These are phyloP conservation scores for Chrysophaeum taylorii DNA, from an alignment of 352 stramenopile species.

Conservation along the genomic window DNA sequence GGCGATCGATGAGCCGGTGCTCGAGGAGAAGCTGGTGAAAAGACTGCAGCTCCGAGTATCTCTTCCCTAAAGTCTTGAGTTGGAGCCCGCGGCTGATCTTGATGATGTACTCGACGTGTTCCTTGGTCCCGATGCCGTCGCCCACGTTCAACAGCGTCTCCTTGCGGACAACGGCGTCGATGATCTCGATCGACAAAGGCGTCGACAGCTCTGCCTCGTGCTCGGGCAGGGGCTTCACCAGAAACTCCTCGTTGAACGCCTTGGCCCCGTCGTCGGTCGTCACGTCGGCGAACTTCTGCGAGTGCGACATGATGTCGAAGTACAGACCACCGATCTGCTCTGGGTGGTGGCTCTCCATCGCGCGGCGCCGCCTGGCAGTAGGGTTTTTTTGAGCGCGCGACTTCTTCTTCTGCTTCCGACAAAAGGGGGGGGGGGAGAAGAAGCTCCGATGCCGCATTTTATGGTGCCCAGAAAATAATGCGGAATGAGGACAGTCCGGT, in stretches of 20 bases:
- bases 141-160: not conserved
- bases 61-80: not conserved
- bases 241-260: not conserved
- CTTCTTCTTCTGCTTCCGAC: no score
- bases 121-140: not conserved
- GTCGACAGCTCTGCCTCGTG: not conserved
- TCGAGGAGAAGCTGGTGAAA: not conserved
- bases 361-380: not conserved
- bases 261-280: not conserved
- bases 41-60: not conserved
- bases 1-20: not conserved
- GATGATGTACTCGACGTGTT: slow-evolving; percentile 8
- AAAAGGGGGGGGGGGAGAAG: no score
- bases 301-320: not conserved
- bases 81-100: not conserved
- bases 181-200: not conserved
- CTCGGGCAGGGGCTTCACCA: not conserved
- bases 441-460: no score
- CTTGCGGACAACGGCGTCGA: not conserved
- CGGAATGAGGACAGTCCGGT: no score
- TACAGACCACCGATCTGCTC: not conserved
- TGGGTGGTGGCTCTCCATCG: not conserved
- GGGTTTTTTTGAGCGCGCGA: not conserved
- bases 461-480: no score
- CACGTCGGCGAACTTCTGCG: not conserved